Base-by-base conservation (phyloP, 2,329 filamentous ascomycete genomes). In the Cordyceps cicadae region DNA sequence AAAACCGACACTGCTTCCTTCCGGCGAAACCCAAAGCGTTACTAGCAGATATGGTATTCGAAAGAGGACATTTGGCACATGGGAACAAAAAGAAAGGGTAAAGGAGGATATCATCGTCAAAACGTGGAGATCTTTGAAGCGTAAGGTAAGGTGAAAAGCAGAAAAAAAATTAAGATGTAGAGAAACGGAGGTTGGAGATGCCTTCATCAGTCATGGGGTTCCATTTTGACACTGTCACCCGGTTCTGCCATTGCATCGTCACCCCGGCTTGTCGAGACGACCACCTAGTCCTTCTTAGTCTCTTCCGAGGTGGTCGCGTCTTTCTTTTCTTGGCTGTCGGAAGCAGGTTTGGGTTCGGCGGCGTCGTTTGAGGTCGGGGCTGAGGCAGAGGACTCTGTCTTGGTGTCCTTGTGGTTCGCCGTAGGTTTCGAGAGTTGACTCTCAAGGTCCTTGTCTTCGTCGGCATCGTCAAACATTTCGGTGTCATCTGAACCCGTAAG, bases 391-490 rank as follows among this genome's bases (percentile, higher is more conserved):
- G 60, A 21, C 45, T 64, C 59, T 64, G 66, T 50, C 5, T 62
- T 53, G 50, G 63, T 64, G 61, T 64, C 54, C 3, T 63, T 54
- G 50, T 66, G 64, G 57, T 70, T 66, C 46, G 67, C 68, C 62
- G 67, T 66, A 52, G 66, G 70, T 77, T 90, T 92, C 71, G 85
- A 83, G 63, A 94, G 89, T 77, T 96, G 91, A 73, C 88, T 92
- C 66, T 85, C 87, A 65, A 92, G 81, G 71, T 96, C 92, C 73
- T 90, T 90, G 70, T 95, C 90, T 70, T 95, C 90, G 72, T 91
- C 88, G 69, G 78, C 75, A 70, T 92, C 87, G 74, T 97, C 91
- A 76, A 97, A 96, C 87, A 96, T 93, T 69, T 96, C 92, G 65
- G 89, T 86, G 71, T 97, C 92, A 75, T 92, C 87, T 72, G 89